Evolutionary conservation across 352 stramenopile genomes (phyloP).

Genomic region (Halophytophthora batemanensis): DNA sequence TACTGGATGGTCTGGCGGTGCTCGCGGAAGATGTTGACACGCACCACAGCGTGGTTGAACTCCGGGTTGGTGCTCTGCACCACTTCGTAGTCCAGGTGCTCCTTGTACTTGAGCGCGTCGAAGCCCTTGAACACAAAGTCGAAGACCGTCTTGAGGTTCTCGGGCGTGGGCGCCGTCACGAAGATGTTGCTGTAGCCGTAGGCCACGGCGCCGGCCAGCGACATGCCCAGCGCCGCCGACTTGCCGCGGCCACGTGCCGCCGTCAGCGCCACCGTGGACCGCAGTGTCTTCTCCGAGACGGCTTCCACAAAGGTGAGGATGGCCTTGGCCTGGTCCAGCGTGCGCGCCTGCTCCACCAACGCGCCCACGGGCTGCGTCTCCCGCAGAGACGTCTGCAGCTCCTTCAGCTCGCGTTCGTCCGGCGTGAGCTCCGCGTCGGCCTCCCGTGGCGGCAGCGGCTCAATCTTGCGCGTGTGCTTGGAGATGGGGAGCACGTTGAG

Average conservation of each 20-base stretch:
- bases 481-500: conserved; percentile 98
- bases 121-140: conserved; percentile 98
- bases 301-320: conserved; percentile 98
- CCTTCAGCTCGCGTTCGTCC: conserved; percentile 89
- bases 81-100: conserved; percentile 98
- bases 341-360: conserved; percentile 94
- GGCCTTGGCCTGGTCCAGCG: conserved; percentile 94
- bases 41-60: conserved; percentile 88
- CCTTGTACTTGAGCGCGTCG: conserved; percentile 90
- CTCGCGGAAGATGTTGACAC: conserved; percentile 97
- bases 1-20: conserved; percentile 98
- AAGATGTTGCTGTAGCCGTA: conserved; percentile 95
- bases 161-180: conserved; percentile 97
- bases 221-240: conserved; percentile 97
- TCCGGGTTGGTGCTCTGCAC: conserved; percentile 86
- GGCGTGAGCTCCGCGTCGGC: conserved; percentile 52
- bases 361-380: conserved; percentile 95
- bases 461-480: conserved; percentile 89
- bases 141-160: conserved; percentile 99
- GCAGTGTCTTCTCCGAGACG: conserved; percentile 95
- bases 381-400: conserved; percentile 93
- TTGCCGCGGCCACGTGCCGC: conserved; percentile 92
- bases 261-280: conserved; percentile 95
- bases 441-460: conserved; percentile 68
- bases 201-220: conserved; percentile 73